Evolutionary conservation across 495 filamentous ascomycete genomes (phyloP).

Genomic region (Podospora pseudocomata): DNA sequence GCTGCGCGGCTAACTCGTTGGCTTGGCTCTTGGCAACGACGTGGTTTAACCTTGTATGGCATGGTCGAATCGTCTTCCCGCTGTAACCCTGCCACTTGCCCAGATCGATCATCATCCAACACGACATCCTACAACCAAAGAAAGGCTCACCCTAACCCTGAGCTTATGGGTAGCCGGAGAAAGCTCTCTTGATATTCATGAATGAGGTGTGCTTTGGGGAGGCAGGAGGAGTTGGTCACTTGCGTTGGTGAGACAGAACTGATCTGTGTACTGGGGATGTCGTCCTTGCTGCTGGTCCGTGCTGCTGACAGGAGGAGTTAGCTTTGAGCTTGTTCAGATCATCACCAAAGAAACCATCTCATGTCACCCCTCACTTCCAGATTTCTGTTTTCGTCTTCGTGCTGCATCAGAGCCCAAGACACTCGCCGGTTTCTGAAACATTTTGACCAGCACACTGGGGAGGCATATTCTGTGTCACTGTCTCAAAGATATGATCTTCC

Average conservation of each 20-base stretch:
- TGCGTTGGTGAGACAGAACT: conserved; percentile 1
- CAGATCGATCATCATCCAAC: neutral
- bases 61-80: conserved; percentile 2
- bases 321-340: conserved; percentile 5
- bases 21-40: conserved; percentile 22
- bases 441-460: conserved; percentile 8
- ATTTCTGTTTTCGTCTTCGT: neutral
- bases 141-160: neutral
- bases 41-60: conserved; percentile 1
- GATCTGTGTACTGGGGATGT: neutral
- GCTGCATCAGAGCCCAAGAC: neutral
- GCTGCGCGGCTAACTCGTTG: conserved; percentile 32
- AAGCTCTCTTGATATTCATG: neutral
- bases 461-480: conserved; percentile 8
- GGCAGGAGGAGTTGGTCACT: neutral
- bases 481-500: conserved; percentile 19
- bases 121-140: neutral
- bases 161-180: too few relatives aligned
- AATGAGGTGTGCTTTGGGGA: neutral
- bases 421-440: conserved; percentile 12
- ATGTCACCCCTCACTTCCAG: neutral
- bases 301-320: conserved; percentile 23
- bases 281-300: conserved; percentile 17
- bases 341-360: too few relatives aligned
- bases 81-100: neutral